Conservation (phyloP, 2,329 filamentous ascomycete species). For the Alternaria brassicicola region DNA sequence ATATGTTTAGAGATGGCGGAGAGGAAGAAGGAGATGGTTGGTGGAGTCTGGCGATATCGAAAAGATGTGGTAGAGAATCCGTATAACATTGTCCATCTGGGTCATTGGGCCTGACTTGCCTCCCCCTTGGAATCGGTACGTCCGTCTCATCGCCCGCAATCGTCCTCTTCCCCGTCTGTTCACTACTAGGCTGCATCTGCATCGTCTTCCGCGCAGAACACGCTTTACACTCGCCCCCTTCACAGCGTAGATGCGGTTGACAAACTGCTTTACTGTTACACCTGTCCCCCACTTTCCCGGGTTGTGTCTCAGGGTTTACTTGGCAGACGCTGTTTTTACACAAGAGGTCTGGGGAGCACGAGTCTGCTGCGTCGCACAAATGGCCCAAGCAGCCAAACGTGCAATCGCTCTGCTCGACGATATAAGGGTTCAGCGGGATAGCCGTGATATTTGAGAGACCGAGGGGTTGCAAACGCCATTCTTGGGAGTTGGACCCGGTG, state of each 20-base stretch:
- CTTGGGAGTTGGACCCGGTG: not conserved
- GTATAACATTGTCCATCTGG: constrained; percentile 24
- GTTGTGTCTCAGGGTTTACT: constrained; percentile 25
- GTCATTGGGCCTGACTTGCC: constrained; percentile 9
- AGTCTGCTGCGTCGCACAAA: constrained; percentile 38
- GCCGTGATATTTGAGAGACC: constrained; percentile 27
- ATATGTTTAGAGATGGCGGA: constrained; percentile 4
- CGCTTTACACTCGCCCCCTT: constrained; percentile 23
- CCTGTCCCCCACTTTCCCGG: constrained; percentile 30
- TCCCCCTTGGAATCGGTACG: not conserved
- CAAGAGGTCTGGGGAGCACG: constrained; percentile 32
- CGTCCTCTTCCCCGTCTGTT: not conserved
- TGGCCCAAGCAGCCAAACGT: constrained; percentile 42
- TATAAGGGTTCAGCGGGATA: constrained; percentile 38
- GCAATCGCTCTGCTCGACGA: constrained; percentile 35
- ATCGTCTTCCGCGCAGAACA: constrained; percentile 27
- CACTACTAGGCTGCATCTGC: constrained; percentile 18
- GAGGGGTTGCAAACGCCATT: constrained; percentile 3
- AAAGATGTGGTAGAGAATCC: constrained; percentile 22
- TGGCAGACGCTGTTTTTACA: constrained; percentile 45
- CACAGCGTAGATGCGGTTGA: constrained; percentile 36
- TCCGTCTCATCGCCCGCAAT: constrained; percentile 3
- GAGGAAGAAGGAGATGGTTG: not conserved
- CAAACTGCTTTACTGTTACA: constrained; percentile 41
- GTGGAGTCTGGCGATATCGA: not conserved